These are phyloP conservation scores for Quercus robur DNA, from an alignment of 306 rosid species.

Conservation along the genomic window DNA sequence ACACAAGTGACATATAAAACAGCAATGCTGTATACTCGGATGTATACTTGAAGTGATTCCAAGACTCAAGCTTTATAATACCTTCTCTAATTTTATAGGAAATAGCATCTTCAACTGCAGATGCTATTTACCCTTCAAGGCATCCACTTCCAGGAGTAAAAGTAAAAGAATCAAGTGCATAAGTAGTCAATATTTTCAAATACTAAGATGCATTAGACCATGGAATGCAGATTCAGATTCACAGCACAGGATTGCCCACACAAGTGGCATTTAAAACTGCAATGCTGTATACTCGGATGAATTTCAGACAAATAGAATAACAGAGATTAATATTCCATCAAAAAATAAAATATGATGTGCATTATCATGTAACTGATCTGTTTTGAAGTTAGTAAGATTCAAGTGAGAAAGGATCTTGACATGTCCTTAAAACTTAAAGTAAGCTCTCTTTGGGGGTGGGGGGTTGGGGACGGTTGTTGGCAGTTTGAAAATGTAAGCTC, in stretches of 20 bases:
- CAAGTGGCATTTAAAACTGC: too few species aligned
- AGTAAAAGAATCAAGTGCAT: constrained; percentile 11
- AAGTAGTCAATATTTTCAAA: background rate
- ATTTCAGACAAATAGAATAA: background rate
- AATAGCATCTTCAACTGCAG: constrained; percentile 61
- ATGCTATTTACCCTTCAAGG: constrained; percentile 50
- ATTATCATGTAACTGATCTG: background rate
- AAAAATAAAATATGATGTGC: background rate
- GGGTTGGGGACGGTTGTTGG: too few species aligned
- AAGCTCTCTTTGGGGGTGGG: accelerated
- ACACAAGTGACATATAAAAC: constrained; percentile 60
- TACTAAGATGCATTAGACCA: background rate
- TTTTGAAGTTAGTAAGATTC: too few species aligned
- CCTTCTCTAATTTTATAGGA: constrained; percentile 55
- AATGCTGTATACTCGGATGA: too few species aligned
- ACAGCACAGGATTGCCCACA: too few species aligned
- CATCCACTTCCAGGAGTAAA: constrained; percentile 50
- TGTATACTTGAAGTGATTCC: constrained; percentile 62
- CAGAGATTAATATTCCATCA: background rate
- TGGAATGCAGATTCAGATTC: background rate
- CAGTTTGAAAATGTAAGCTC: too few species aligned
- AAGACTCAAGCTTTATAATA: constrained; percentile 49
- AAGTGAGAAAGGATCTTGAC: too few species aligned
- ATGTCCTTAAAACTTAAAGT: too few species aligned
- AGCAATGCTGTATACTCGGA: constrained; percentile 44